Conservation (phyloP, 768 basidiomycete genomes). For the Gloeostereum incarnatum region DNA sequence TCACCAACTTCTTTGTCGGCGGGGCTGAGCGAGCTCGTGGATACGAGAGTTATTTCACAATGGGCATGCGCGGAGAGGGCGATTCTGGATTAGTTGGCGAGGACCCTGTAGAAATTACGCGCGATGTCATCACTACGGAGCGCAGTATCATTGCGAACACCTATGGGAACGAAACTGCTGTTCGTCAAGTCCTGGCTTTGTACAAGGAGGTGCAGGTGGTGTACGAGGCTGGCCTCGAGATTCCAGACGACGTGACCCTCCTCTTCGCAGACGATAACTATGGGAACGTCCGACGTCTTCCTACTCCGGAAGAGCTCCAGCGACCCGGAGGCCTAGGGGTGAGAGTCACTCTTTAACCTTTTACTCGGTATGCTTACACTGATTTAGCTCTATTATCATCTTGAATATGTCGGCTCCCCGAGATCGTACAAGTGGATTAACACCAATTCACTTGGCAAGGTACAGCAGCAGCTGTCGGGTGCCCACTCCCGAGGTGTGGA, state of each 20-base stretch:
- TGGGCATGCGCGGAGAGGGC: slow-evolving; percentile 63
- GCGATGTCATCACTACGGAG: slow-evolving; percentile 52
- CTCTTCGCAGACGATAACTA: slow-evolving; percentile 74
- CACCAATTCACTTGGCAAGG: too few relatives aligned
- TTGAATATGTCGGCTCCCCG: too few relatives aligned
- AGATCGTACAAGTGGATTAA: too few relatives aligned
- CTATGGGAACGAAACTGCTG: slow-evolving; percentile 33
- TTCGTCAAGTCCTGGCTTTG: slow-evolving; percentile 61
- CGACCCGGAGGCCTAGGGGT: slow-evolving; percentile 38
- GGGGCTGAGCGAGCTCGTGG: slow-evolving; percentile 49
- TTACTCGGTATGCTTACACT: slow-evolving; percentile 40
- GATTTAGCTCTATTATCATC: slow-evolving; percentile 64
- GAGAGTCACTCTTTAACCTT: slow-evolving; percentile 58
- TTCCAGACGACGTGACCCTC: slow-evolving; percentile 55
- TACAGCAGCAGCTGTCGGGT: too few relatives aligned
- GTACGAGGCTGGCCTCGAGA: slow-evolving; percentile 52
- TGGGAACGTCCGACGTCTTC: slow-evolving; percentile 24
- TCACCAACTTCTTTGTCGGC: slow-evolving; percentile 54
- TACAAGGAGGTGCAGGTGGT: slow-evolving; percentile 61
- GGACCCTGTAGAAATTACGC: slow-evolving; percentile 39
- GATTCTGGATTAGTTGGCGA: slow-evolving; percentile 33
- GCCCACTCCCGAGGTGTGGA: too few relatives aligned
- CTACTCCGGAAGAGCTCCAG: not conserved
- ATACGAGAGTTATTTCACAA: slow-evolving; percentile 57
- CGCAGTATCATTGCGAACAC: slow-evolving; percentile 47